Conservation (phyloP, 2,329 filamentous ascomycete species). For the Scorias spongiosa region DNA sequence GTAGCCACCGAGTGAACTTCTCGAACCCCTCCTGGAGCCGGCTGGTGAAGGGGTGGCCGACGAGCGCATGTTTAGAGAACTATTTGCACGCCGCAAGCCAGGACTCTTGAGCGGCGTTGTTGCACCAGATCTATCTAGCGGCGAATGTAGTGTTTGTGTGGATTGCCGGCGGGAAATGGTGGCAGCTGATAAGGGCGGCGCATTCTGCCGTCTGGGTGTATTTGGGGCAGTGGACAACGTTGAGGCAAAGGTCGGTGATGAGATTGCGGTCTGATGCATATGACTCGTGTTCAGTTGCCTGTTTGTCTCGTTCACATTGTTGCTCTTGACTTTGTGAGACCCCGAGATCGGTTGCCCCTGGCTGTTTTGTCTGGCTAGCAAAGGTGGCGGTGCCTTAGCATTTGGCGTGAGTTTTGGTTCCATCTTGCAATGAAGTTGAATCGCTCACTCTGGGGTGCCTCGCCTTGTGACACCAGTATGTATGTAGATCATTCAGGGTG, state of each 20-base stretch:
- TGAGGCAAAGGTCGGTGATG: background rate
- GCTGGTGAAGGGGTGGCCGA: slow-evolving; percentile 8
- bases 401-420: background rate
- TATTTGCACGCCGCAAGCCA: background rate
- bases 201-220: background rate
- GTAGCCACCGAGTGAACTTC: slow-evolving; percentile 2
- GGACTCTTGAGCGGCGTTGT: background rate
- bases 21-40: slow-evolving; percentile 5
- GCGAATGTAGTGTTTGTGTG: background rate
- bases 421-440: background rate
- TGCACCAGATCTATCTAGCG: background rate
- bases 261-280: background rate
- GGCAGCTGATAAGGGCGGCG: background rate
- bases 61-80: background rate
- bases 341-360: background rate
- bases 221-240: background rate
- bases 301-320: background rate
- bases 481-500: background rate
- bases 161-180: background rate
- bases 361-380: background rate
- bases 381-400: background rate
- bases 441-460: too few relatives aligned
- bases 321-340: background rate
- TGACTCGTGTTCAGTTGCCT: background rate
- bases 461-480: background rate